Evolutionary conservation across 2,329 filamentous ascomycete genomes (phyloP).

Genomic region (Colletotrichum magnum): DNA sequence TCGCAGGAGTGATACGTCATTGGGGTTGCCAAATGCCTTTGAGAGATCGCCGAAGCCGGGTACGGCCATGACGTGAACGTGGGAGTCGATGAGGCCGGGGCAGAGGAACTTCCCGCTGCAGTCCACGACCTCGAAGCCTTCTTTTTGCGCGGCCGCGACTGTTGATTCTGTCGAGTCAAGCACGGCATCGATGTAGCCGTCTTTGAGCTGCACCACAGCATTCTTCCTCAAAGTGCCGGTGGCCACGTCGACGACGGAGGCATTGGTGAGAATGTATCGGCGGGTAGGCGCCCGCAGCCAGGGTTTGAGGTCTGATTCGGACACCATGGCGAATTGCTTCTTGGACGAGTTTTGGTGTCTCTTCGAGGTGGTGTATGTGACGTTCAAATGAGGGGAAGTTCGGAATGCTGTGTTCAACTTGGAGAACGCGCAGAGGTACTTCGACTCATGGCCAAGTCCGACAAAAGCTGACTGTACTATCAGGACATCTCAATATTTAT

Average conservation of each 20-base stretch:
- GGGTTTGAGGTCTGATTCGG: constrained; percentile 49
- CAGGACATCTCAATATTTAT: background rate
- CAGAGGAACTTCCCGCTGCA: constrained; percentile 45
- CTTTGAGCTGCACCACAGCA: constrained; percentile 51
- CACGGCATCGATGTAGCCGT: constrained; percentile 52
- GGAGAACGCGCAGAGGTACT: background rate
- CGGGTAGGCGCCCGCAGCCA: constrained; percentile 50
- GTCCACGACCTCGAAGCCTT: constrained; percentile 46
- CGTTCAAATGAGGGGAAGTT: background rate
- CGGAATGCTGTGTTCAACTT: background rate
- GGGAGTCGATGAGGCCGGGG: constrained; percentile 49
- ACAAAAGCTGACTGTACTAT: background rate
- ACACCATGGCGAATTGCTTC: constrained; percentile 40
- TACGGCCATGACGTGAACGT: constrained; percentile 48
- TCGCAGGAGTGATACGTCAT: constrained; percentile 57
- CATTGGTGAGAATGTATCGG: constrained; percentile 57
- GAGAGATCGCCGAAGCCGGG: constrained; percentile 47
- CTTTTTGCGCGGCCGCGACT: constrained; percentile 22
- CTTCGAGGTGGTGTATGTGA: background rate
- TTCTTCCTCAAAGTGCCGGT: constrained; percentile 49
- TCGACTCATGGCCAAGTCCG: background rate
- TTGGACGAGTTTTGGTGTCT: background rate
- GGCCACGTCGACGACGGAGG: constrained; percentile 58
- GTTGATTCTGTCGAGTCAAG: constrained; percentile 13
- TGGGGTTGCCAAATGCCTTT: constrained; percentile 48